Evolutionary conservation across 2,329 filamentous ascomycete species (phyloP), one percentile per base, ranked within the genome.

Genomic region (Trichoderma gracile): DNA sequence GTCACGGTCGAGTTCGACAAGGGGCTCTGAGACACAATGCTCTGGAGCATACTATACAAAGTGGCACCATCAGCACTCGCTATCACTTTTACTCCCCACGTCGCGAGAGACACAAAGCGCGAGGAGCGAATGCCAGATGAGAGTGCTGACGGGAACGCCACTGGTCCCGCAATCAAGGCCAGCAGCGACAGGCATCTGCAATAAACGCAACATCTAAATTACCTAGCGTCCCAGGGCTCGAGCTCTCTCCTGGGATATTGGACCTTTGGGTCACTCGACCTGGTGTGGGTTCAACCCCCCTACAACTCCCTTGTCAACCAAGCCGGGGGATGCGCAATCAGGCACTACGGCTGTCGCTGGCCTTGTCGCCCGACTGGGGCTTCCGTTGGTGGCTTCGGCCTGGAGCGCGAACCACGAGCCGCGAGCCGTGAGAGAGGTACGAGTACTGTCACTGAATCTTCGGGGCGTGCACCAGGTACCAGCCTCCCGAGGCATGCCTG

Each of bases 331-430:
- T 59, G 62, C 27, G 59, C 17, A 50, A 47, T 25, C 46, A 64
- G 47, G 63, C 55, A 64, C 63, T 54, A 64, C 63, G 63, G 63
- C 63, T 64, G 63, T 64, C 63, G 63, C 63, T 53, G 54, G 46
- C 63, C 54, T 38, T 57, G 54, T 64, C 50, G 60, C 53, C 43
- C 60, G 52, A 63, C 60, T 43, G 50, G 53, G 50, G 60, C 42
- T 30, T 17, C 19, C 40, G 38, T 46, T 53, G 38, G 40, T 62
- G 58, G 56, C 45, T 62, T 54, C 40, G 33, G 23, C 38, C 40
- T 42, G 25, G 59, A 62, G 59, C 59, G 59, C 59, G 59, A 62
- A 54, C 59, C 59, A 62, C 59, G 59, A 61, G 49, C 58, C 58
- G 40, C 59, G 59, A 62, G 52, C 59, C 40, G 49, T 62, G 59